Evolutionary conservation across 2,329 filamentous ascomycete genomes (phyloP).

Genomic region (Dactylellina cionopaga): DNA sequence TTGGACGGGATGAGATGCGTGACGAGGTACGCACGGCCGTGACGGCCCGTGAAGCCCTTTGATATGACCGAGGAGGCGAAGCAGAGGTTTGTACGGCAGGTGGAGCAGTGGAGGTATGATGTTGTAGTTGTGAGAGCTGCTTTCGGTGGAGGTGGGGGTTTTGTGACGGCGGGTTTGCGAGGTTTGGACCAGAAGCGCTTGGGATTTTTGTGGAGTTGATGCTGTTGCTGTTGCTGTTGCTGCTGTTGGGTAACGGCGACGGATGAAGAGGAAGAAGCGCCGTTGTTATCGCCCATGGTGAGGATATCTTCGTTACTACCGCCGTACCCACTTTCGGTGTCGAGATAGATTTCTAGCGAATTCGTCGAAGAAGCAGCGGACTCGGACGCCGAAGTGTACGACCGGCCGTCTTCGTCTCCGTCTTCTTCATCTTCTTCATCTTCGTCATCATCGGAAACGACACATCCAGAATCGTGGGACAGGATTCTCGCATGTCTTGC

Average conservation of each 20-base stretch:
- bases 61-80: conserved; percentile 71
- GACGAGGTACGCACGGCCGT: conserved; percentile 73
- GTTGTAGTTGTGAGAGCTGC: conserved; percentile 21
- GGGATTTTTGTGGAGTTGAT: background rate
- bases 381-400: conserved; percentile 34
- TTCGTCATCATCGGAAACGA: conserved; percentile 34
- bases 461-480: conserved; percentile 46
- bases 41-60: conserved; percentile 73
- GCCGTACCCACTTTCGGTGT: conserved; percentile 48
- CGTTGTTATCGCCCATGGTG: background rate
- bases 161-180: background rate
- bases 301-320: conserved; percentile 32
- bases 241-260: background rate
- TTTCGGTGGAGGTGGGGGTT: background rate
- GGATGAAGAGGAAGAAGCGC: conserved; percentile 11
- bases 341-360: conserved; percentile 40
- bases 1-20: conserved; percentile 63
- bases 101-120: conserved; percentile 66
- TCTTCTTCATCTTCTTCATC: conserved; percentile 4
- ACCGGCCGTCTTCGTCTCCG: conserved; percentile 9
- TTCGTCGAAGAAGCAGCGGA: conserved; percentile 20
- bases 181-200: conserved; percentile 24
- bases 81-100: conserved; percentile 71
- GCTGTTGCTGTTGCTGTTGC: background rate
- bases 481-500: conserved; percentile 16